These are phyloP conservation scores for Alternaria arborescens DNA, from an alignment of 2,329 filamentous ascomycete genomes.

Conservation along the genomic window DNA sequence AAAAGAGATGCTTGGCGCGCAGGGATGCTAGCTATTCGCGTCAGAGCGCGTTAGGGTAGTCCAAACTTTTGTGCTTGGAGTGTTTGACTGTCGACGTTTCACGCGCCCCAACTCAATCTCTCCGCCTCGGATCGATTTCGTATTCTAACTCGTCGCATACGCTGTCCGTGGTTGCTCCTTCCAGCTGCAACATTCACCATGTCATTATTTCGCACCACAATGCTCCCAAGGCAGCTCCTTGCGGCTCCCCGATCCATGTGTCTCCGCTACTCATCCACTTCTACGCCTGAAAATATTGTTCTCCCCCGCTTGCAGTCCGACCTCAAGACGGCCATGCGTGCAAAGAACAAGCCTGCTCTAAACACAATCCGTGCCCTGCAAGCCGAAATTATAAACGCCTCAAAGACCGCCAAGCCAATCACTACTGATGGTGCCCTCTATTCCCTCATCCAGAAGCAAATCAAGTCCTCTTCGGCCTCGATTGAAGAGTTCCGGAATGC, in stretches of 20 bases:
- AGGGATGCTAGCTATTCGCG: conserved; percentile 30
- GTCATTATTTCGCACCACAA: conserved; percentile 36
- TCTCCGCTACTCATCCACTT: conserved; percentile 33
- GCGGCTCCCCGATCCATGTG: conserved; percentile 24
- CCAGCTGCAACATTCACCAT: conserved; percentile 22
- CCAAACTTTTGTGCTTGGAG: conserved; percentile 17
- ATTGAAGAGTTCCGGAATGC: conserved; percentile 70
- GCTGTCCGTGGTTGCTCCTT: not conserved
- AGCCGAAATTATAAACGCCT: conserved; percentile 75
- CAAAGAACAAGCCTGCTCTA: conserved; percentile 66
- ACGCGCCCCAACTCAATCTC: not conserved
- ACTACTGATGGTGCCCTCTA: conserved; percentile 75
- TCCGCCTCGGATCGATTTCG: not conserved
- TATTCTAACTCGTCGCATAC: not conserved
- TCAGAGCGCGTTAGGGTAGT: conserved; percentile 25
- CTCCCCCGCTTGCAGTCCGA: conserved; percentile 57
- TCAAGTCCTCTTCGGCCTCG: conserved; percentile 66
- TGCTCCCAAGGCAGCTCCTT: conserved; percentile 26
- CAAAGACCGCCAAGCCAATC: conserved; percentile 76
- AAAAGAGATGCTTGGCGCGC: conserved; percentile 37
- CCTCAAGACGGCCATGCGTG: conserved; percentile 58
- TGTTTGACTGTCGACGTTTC: not conserved
- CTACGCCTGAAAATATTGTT: conserved; percentile 34
- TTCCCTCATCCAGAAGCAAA: conserved; percentile 70
- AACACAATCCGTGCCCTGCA: conserved; percentile 74